Percentiles rank a stretch among this genome's conserved stretches.
These are phyloP conservation scores for Serpula lacrymans DNA, from an alignment of 768 basidiomycete species.

Conservation along the genomic window DNA sequence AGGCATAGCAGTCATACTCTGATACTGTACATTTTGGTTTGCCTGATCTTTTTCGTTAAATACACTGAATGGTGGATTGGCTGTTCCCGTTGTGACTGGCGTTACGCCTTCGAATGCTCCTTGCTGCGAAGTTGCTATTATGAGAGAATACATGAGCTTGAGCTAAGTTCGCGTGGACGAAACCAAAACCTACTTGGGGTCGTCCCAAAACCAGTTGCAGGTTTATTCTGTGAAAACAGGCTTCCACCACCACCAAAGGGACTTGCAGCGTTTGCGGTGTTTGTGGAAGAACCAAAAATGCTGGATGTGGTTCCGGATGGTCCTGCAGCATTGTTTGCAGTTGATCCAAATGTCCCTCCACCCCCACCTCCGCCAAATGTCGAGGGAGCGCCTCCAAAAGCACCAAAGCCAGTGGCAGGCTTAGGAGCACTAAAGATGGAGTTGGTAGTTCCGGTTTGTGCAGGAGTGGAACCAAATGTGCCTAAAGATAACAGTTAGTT, in stretches of 20 bases:
- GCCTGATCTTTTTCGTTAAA: slow-evolving; percentile 65
- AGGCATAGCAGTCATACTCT: slow-evolving; percentile 79
- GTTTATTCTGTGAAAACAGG: slow-evolving; percentile 57
- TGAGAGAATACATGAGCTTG: slow-evolving; percentile 3
- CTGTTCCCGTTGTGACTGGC: slow-evolving; percentile 65
- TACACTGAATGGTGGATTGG: slow-evolving; percentile 58
- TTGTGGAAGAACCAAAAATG: slow-evolving; percentile 30
- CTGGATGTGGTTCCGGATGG: slow-evolving; percentile 25
- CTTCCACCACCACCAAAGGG: slow-evolving; percentile 45
- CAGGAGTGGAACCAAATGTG: slow-evolving; percentile 38
- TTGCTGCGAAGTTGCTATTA: slow-evolving; percentile 28
- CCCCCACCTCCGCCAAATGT: slow-evolving; percentile 44
- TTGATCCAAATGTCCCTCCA: slow-evolving; percentile 41
- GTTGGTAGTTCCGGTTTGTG: slow-evolving; percentile 33
- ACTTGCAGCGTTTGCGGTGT: slow-evolving; percentile 24
- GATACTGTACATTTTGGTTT: slow-evolving; percentile 60
- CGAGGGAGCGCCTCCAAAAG: slow-evolving; percentile 60
- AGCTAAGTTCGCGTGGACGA: slow-evolving; percentile 8
- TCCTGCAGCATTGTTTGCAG: slow-evolving; percentile 19
- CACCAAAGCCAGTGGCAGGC: slow-evolving; percentile 72
- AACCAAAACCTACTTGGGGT: slow-evolving; percentile 25
- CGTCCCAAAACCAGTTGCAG: slow-evolving; percentile 42
- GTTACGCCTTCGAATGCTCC: slow-evolving; percentile 38
- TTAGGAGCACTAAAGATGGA: slow-evolving; percentile 66
- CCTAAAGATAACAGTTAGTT: slow-evolving; percentile 20